Percentiles rank a stretch among this genome's conserved stretches.
These are phyloP conservation scores for Cystoisospora suis DNA, from an alignment of 169 alveolate species.

Conservation along the genomic window DNA sequence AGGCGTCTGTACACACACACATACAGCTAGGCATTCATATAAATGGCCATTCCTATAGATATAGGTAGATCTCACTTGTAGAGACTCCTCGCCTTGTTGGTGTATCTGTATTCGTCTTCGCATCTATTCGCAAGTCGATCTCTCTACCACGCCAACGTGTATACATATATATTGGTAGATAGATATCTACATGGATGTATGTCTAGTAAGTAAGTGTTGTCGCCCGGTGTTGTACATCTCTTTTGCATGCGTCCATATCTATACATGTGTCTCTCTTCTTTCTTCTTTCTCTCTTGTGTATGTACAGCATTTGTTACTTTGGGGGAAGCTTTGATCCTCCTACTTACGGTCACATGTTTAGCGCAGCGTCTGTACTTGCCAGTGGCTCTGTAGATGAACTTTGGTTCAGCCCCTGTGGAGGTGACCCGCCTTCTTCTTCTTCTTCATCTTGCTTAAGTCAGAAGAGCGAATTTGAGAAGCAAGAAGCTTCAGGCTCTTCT, in stretches of 20 bases:
- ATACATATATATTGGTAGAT: neutral
- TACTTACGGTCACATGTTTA: neutral
- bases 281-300: neutral
- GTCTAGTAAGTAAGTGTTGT: neutral
- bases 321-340: slow-evolving; percentile 46
- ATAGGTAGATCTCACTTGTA: too few species aligned
- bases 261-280: neutral
- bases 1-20: too few species aligned
- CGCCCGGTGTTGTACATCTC: neutral
- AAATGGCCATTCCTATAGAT: too few species aligned
- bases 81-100: too few species aligned
- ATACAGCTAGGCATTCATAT: too few species aligned
- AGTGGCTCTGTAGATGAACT: slow-evolving; percentile 23
- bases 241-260: neutral
- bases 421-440: too few species aligned
- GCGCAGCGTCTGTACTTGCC: neutral
- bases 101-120: too few species aligned
- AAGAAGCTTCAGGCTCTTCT: too few species aligned
- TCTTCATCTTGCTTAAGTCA: too few species aligned
- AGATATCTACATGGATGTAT: neutral
- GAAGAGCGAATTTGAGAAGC: too few species aligned
- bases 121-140: too few species aligned
- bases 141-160: neutral
- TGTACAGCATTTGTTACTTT: slow-evolving; percentile 30
- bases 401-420: slow-evolving; percentile 32